A percentile compares a stretch with the other conserved stretches of the same genome.
These are phyloP conservation scores for Catenaria anguillulae DNA, from an alignment of 371 early-diverging fungal species.

Conservation along the genomic window DNA sequence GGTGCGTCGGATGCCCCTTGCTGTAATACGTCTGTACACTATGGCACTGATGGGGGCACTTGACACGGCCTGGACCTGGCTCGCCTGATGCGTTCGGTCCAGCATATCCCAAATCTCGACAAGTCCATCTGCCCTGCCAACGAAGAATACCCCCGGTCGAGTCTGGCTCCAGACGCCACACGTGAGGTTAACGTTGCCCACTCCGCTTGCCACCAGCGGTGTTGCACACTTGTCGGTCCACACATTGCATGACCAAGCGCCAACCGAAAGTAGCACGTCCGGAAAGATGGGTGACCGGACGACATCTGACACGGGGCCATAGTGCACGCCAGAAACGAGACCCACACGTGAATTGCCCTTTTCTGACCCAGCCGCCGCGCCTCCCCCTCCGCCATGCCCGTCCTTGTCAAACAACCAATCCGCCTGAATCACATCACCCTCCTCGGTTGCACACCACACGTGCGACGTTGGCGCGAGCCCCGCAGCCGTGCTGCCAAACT, in stretches of 20 bases:
- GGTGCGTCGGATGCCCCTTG: constrained; percentile 43
- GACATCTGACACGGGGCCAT: constrained; percentile 16
- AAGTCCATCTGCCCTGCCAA: constrained; percentile 30
- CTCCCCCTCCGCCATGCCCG: constrained; percentile 7
- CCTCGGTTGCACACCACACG: constrained; percentile 11
- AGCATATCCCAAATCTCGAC: constrained; percentile 41
- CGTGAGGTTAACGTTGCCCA: constrained; percentile 16
- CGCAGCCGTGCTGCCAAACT: too few relatives aligned
- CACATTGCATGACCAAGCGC: constrained; percentile 36
- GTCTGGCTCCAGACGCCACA: constrained; percentile 37
- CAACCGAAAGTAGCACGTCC: constrained; percentile 32
- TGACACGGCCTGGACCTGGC: constrained; percentile 24
- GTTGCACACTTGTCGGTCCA: constrained; percentile 33
- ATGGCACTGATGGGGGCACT: constrained; percentile 26
- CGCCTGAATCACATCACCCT: constrained; percentile 36
- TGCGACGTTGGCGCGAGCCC: too few relatives aligned
- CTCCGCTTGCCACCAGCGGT: constrained; percentile 22
- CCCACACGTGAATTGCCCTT: constrained; percentile 33
- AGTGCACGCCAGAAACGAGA: constrained; percentile 25
- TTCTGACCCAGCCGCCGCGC: constrained; percentile 20
- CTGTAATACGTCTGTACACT: constrained; percentile 24
- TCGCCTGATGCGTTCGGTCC: constrained; percentile 15
- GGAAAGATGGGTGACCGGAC: constrained; percentile 29
- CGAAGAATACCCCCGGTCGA: constrained; percentile 38
- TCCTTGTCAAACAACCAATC: constrained; percentile 35